Conservation (phyloP, 1,284 basidiomycete genomes). For the Austroboletus novae-zelandiae region DNA sequence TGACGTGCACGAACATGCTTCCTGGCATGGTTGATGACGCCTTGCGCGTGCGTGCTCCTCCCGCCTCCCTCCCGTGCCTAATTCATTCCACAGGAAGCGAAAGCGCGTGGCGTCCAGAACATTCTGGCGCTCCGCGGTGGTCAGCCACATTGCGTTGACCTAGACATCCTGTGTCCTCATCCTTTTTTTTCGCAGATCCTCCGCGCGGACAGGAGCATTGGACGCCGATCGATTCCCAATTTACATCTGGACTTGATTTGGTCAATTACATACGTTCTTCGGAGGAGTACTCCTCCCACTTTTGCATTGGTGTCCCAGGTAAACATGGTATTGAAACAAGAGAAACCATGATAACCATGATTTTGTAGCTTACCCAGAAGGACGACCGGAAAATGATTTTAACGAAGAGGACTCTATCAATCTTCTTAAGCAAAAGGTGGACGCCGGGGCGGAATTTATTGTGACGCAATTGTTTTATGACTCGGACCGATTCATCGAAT, state of each 20-base stretch:
- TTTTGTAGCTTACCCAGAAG: conserved; percentile 83
- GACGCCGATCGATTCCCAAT: conserved; percentile 82
- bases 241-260: conserved; percentile 87
- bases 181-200: conserved; percentile 58
- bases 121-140: conserved; percentile 91
- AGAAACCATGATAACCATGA: conserved; percentile 1
- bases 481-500: conserved; percentile 78
- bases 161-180: background rate
- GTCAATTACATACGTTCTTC: conserved; percentile 85
- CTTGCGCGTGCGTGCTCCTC: conserved; percentile 56
- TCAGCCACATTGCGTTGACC: conserved; percentile 30
- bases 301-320: conserved; percentile 93
- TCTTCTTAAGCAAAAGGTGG: conserved; percentile 85
- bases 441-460: conserved; percentile 95
- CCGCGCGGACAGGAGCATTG: conserved; percentile 93
- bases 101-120: conserved; percentile 82
- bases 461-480: conserved; percentile 99
- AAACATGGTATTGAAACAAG: conserved; percentile 10
- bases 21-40: conserved; percentile 84
- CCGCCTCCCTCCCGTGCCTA: background rate
- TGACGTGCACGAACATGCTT: conserved; percentile 98
- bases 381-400: conserved; percentile 70
- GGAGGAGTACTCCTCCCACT: conserved; percentile 79
- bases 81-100: conserved; percentile 63
- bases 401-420: conserved; percentile 72